Evolutionary conservation across 2,329 filamentous ascomycete genomes (phyloP), one percentile per base, ranked within the genome.

Genomic region (Byssothecium circinans): DNA sequence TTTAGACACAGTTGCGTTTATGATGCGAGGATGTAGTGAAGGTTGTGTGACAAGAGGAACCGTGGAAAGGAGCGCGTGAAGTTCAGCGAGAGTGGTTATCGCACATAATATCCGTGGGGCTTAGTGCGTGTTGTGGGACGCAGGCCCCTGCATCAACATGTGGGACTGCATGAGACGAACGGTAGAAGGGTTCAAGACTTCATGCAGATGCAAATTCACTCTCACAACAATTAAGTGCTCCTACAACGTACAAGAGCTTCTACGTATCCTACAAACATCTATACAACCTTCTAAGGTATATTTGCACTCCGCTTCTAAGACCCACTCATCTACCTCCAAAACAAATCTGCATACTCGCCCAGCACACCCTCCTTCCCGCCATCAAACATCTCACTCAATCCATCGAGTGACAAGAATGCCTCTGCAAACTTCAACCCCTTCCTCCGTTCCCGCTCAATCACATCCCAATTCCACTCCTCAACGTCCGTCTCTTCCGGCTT

Each of bases 381-480:
- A 49, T 70, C 70, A 53, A 78, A 81, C 54, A 80, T 78, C 11
- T 76, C 76, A 58, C 80, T 74, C 53, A 83, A 64, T 50, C 68
- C 73, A 58, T 84, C 81, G 56, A 85, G 60, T 11, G 67, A 72
- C 20, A 77, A 73, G 64, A 82, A 85, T 33, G 79, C 75, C 57
- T 77, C 72, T 4, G 83, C 81, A 23, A 83, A 69, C 48, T 74
- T 69, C 59, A 85, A 53, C 0, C 83, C 83, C 34, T 79, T 71
- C 41, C 76, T 48, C 27, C 83, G 72, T 65, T 85, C 80, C 48
- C 74, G 69, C 56, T 86, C 82, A 49, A 86, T 81, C 17, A 75
- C 71, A 45, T 83, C 77, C 82, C 82, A 86, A 2, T 76, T 78
- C 82, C 82, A 85, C 23, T 76, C 74, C 3, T 74, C 71, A 5